These are phyloP conservation scores for Pseudisothecium myosuroides DNA, from an alignment of 225 moss, liverwort and hornwort genomes.

Conservation along the genomic window DNA sequence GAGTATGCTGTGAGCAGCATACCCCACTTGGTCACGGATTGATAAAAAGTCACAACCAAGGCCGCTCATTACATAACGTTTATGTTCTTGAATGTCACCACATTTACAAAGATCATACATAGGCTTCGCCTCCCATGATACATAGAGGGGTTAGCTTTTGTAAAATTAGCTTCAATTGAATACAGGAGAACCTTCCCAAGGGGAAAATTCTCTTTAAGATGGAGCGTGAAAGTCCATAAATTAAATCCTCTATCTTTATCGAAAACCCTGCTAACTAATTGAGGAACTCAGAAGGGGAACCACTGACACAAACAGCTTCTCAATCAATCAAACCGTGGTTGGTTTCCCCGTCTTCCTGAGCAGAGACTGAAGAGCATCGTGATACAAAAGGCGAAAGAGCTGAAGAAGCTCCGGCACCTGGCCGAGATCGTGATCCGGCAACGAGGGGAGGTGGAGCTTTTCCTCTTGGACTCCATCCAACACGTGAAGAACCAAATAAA, in stretches of 20 bases:
- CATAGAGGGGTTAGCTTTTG: background rate
- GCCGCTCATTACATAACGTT: background rate
- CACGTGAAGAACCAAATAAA: constrained; percentile 36
- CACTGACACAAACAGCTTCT: background rate
- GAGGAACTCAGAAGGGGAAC: background rate
- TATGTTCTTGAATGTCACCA: background rate
- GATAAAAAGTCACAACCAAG: background rate
- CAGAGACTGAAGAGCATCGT: constrained; percentile 43
- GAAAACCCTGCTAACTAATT: background rate
- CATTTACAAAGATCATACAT: background rate
- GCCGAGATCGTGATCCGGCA: constrained; percentile 52
- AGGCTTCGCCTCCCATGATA: background rate
- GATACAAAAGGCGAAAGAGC: constrained; percentile 32
- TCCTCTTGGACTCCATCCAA: constrained; percentile 68
- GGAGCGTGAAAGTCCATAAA: background rate
- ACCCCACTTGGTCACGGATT: background rate
- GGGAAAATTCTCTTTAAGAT: background rate
- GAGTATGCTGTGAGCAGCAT: background rate
- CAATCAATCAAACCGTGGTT: background rate
- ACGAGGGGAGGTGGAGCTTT: constrained; percentile 56
- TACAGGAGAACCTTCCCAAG: background rate
- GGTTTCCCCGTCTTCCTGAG: background rate
- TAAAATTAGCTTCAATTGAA: background rate
- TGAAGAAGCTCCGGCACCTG: constrained; percentile 49
- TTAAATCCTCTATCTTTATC: background rate